Base-by-base conservation (phyloP, 2,329 filamentous ascomycete species). In the Scedosporium apiospermum region DNA sequence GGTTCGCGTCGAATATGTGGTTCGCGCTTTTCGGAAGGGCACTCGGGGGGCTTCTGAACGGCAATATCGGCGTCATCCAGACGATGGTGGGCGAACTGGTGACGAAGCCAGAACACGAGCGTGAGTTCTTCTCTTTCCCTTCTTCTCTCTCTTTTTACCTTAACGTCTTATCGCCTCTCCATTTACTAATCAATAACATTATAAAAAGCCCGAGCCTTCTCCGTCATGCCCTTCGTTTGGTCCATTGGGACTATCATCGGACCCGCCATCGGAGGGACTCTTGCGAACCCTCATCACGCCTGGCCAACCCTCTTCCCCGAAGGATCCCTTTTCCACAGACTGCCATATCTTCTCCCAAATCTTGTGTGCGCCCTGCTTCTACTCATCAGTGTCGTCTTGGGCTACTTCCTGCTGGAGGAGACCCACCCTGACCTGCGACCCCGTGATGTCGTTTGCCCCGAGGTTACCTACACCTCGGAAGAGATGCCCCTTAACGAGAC, bases 151-250 rank as follows among this genome's bases (percentile, higher is more conserved):
- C 26, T 2, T 21, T 21, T 21, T 55, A 6, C 23, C 10, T 27
- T 57, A 57, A 57, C 26, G 1, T 18, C 14, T 6, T n/a, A 16
- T 14, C 1, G 16, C 10, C 18, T 46, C 18, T 46, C 42, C n/a
- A 23, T 14, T 6, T 42, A 38, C 58, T 42, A 27, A 57, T 30
- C n/a, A n/a, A 42, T 26, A 30, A 57, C 18, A 6, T 14, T 12
- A 46, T 46, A 65, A 68, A 91, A 34, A 34, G 89, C 91, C 64
- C 86, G 88, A 65, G 93, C 93, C 30, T 96, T 93, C 73, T 87
- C 91, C 2, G 85, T 96, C 55, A 96, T 97, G 91, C 93, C 93
- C 0, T 96, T 96, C 70, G 89, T 96, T 6, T 97, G 93, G 92
- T 88, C 84, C 57, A 87, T 96, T 61, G 93, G 93, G 26, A 96